Evolutionary conservation across 495 filamentous ascomycete genomes (phyloP), one percentile per base, ranked within the genome.

Genomic region (Aspergillus baeticus): DNA sequence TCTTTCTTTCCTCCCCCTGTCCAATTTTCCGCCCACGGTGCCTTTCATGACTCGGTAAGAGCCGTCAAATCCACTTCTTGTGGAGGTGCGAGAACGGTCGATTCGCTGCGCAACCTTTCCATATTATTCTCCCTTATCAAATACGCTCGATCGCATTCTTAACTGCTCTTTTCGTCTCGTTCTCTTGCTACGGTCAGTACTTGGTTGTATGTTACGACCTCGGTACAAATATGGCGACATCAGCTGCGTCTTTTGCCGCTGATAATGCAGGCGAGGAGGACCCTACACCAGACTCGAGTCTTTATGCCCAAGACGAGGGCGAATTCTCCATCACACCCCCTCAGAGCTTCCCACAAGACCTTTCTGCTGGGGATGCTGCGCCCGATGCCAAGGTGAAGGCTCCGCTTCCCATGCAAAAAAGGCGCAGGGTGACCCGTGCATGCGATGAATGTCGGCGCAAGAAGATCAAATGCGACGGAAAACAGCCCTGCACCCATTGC

Each of bases 391-490:
- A 70, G 13, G 60, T 58, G 47, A 74, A 77, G 63, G 63, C 67
- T 36, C 58, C 70, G 18, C 64, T 77, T 51, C 90, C 88, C 34
- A 73, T 92, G 59, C 92, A 96, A 72, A 96, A 97, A 73, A 81
- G 92, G 43, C 82, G 92, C 20, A 79, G 92, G 65, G 92, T 97
- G 26, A 96, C 91, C 37, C 80, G 92, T 53, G 92, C 92, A 15
- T 97, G 92, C 76, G 94, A 98, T 67, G 95, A 98, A 68, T 98
- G 92, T 67, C 83, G 94, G 44, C 80, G 94, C 62, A 98, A 98
- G 73, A 98, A 98, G 72, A 97, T 98, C 69, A 98, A 97, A 71
- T 98, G 93, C 65, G 93, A 97, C 67, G 94, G 94, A 54, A 96
- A 96, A 73, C 92, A 96, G 70, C 95, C 94, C 8, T 98, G 94